Conservation (phyloP, 2,329 filamentous ascomycete genomes). For the Colletotrichum lindemuthianum region DNA sequence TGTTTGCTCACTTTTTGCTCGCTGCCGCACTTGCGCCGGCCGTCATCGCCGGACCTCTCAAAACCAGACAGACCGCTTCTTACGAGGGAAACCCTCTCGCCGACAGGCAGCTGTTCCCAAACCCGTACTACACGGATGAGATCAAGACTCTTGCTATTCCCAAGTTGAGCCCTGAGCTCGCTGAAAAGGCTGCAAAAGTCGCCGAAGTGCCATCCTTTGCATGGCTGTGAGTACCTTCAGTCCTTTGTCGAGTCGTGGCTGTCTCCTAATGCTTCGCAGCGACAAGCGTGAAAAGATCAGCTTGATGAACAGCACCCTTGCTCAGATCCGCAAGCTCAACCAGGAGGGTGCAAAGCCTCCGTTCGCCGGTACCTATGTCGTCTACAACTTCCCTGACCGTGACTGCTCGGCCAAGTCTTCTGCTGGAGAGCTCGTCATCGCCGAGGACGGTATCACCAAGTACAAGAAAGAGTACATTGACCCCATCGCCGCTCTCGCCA, state of each 20-base stretch:
- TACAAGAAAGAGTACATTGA: conserved; percentile 49
- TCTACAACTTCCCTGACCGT: conserved; percentile 51
- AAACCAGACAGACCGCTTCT: conserved; percentile 27
- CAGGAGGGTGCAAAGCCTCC: conserved; percentile 37
- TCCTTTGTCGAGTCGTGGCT: neutral
- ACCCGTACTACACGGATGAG: conserved; percentile 49
- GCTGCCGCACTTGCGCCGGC: conserved; percentile 30
- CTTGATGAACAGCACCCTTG: conserved; percentile 43
- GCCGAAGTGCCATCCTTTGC: conserved; percentile 45
- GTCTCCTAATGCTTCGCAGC: conserved; percentile 29
- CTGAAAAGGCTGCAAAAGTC: conserved; percentile 47
- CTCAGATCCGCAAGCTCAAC: conserved; percentile 39
- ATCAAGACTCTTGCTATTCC: conserved; percentile 61
- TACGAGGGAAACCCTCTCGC: conserved; percentile 51
- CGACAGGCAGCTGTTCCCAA: conserved; percentile 47
- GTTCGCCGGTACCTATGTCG: conserved; percentile 44
- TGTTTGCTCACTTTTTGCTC: conserved; percentile 24
- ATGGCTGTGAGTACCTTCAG: conserved; percentile 39
- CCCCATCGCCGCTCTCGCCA: conserved; percentile 35
- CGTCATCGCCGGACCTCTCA: conserved; percentile 27
- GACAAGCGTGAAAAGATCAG: conserved; percentile 47
- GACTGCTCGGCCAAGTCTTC: conserved; percentile 50
- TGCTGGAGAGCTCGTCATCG: conserved; percentile 46
- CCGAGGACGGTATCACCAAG: conserved; percentile 42
- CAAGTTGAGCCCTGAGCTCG: conserved; percentile 57